phyloP scores from a whole-genome alignment of 129 eudicot species.

The Smallanthus sonchifolius region DNA sequence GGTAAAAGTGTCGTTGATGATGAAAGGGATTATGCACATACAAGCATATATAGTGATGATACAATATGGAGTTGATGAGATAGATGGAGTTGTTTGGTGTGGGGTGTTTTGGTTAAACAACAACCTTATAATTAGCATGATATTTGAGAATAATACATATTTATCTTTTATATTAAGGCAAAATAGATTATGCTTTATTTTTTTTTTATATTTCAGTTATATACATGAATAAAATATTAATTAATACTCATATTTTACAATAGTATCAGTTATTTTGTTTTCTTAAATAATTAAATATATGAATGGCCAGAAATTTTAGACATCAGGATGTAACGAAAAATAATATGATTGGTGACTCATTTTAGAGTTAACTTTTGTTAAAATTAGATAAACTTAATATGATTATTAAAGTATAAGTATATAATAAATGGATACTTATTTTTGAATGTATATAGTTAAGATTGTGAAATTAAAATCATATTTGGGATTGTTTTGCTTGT shows the following conservation, averaged over 20 bases:
- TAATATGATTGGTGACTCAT: too few species aligned
- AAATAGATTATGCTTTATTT: background rate
- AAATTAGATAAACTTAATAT: too few species aligned
- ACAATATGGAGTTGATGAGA: conserved; percentile 12
- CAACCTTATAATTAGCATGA: background rate
- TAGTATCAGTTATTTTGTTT: too few species aligned
- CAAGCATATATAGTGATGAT: conserved; percentile 2
- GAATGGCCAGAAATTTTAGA: background rate
- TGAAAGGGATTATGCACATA: background rate
- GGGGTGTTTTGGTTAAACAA: conserved; percentile 21
- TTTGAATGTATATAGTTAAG: background rate
- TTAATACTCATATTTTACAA: too few species aligned
- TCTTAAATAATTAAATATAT: too few species aligned
- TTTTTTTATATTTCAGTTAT: too few species aligned
- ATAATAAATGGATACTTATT: too few species aligned
- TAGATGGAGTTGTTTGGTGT: conserved; percentile 22
- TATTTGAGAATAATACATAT: background rate
- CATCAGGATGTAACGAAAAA: background rate
- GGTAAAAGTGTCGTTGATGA: background rate
- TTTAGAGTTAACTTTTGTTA: background rate
- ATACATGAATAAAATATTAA: too few species aligned
- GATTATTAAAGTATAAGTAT: too few species aligned
- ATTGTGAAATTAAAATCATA: background rate
- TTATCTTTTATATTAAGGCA: background rate
- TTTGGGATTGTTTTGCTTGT: background rate